Base-by-base conservation (phyloP, 2,329 filamentous ascomycete species). In the Saccharata proteae region DNA sequence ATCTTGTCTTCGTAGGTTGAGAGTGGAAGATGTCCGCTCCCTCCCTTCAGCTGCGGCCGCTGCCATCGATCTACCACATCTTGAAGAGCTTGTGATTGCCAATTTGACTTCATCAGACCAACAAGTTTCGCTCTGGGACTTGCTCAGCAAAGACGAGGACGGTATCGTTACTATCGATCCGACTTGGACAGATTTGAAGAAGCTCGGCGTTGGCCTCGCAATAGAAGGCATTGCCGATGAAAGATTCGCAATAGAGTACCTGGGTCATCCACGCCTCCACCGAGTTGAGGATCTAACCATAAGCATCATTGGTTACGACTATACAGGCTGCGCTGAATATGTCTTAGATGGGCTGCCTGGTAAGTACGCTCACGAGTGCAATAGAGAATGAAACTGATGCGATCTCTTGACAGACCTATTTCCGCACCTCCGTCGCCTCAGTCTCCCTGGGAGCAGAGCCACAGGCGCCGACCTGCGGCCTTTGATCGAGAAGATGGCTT, bases 391-490 rank as follows among this genome's bases (percentile, higher is more conserved):
- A 7, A 7, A n/a, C 19, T 21, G n/a, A 21, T n/a, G 7, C 19
- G 7, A 21, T 21, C 19, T n/a, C n/a, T 4, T 18, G 17, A 18
- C 19, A 33, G 31, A 29, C 9, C 17, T 27, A 7, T 26, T 26
- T 21, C 19, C 10, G 5, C 12, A 34, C 8, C 26, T 34, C 15
- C 29, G 4, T 14, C 26, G 21, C 11, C 32, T 34, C 21, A 29
- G 16, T 26, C 28, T 34, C 7, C 27, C 32, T 7, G 21, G 32
- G n/a, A 29, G 27, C 12, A 23, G 23, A 11, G 30, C 30, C 21
- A 34, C 32, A 6, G 32, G 32, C 12, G 32, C 30, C 6, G 32
- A 21, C 10, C 16, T 34, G 10, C 29, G 30, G 26, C 22, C 23
- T 15, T 20, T 34, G 26, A 30, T 34, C 20, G 14, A 24, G 6